Evolutionary conservation across 768 basidiomycete genomes (phyloP), one percentile per base, ranked within the genome.

Genomic region (Calocybe cyanea): DNA sequence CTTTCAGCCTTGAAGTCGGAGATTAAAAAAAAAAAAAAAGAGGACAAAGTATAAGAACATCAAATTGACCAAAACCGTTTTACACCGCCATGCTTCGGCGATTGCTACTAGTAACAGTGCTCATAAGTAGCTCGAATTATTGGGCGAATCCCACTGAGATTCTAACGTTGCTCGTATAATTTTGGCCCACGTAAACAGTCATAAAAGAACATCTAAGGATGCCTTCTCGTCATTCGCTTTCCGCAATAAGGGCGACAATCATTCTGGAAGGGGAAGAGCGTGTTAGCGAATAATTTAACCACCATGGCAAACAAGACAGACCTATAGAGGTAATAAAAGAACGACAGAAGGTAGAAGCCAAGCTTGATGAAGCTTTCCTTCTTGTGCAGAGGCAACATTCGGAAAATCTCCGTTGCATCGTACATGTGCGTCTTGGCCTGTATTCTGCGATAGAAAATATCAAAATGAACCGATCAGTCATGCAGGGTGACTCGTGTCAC

Each of bases 351-450:
- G 63, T 92, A 94, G 69, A 92, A 92, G 9, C 90, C 92, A 45
- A 96, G 84, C 71, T 95, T 96, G 67, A 93, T 77, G 61, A 96
- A 95, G 56, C 85, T 85, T 71, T 94, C 95, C 61, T 92, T 96
- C 73, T 99, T 99, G 71, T 98, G 96, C 32, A 78, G 82, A 11
- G 86, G 80, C 38, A 98, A 70, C 46, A 94, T 92, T 55, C 96
- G 81, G 78, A 99, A 99, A 54, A 98, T 99, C 71, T 99, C 96
- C 18, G 95, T 98, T 44, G 96, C 96, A 62, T 99, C 96, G 62
- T 96, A 98, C 92, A 97, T 95, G 70, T 98, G 94, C 60, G 86
- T 85, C 62, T 92, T 91, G 64, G 83, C 84, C 55, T 86, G 80
- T 63, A 97, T 92, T 69, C 93, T 96, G 60, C 8, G 46, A 20